Conservation (phyloP, 208 protist genomes). For the Leishmania lainsoni region DNA sequence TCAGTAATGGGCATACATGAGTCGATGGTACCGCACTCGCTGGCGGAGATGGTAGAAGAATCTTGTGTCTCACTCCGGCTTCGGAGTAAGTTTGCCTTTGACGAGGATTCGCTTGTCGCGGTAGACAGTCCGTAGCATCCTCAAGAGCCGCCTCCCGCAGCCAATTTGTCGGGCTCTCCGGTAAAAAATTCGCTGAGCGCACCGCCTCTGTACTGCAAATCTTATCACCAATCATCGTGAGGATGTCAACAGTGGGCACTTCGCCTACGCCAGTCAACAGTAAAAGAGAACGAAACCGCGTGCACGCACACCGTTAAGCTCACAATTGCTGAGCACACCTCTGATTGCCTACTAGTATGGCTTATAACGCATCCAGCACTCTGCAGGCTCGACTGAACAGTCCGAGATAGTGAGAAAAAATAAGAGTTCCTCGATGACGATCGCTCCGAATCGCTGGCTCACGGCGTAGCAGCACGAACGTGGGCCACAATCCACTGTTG, state of each 20-base stretch:
- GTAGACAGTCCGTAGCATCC: constrained; percentile 16
- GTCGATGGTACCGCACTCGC: not conserved
- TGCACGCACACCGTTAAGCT: not conserved
- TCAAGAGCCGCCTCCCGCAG: constrained; percentile 8
- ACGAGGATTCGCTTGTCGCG: constrained; percentile 28
- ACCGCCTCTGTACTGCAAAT: constrained; percentile 9
- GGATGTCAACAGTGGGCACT: not conserved
- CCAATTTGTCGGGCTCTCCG: constrained; percentile 15
- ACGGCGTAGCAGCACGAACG: not conserved
- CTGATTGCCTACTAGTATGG: not conserved
- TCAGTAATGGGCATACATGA: constrained; percentile 36
- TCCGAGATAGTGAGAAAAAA: not conserved
- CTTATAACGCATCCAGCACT: not conserved
- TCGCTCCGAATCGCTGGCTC: not conserved
- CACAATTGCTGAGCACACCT: not conserved
- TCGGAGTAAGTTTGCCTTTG: constrained; percentile 15
- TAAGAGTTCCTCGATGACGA: not conserved
- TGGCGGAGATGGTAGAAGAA: not conserved
- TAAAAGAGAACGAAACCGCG: not conserved
- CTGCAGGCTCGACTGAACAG: not conserved
- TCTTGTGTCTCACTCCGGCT: constrained; percentile 5
- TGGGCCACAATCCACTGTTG: not conserved
- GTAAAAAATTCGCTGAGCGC: not conserved
- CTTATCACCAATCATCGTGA: constrained; percentile 8
- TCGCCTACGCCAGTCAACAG: not conserved